phyloP scores from a whole-genome alignment of 23 red algal genomes.

The Gracilaria gracilis region DNA sequence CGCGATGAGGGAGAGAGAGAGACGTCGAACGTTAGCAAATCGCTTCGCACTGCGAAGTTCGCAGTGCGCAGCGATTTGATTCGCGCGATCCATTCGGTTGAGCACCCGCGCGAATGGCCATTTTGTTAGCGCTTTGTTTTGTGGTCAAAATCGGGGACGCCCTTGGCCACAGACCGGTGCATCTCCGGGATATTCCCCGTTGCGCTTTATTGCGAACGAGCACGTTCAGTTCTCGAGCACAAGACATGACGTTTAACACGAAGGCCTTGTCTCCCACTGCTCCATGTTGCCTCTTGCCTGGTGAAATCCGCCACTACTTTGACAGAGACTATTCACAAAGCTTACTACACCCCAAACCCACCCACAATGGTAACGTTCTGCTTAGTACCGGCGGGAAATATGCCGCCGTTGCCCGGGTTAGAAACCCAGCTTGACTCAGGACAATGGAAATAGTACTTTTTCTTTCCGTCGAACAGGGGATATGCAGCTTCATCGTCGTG shows the following conservation, averaged over 20 bases:
- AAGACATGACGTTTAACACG: constrained; percentile 1
- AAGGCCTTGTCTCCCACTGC: neutral
- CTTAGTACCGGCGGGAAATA: too few relatives aligned
- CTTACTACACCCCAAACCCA: neutral
- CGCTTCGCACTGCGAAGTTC: too few relatives aligned
- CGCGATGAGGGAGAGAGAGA: too few relatives aligned
- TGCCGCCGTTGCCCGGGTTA: neutral
- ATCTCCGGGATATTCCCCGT: neutral
- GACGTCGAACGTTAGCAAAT: too few relatives aligned
- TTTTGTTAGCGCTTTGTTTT: constrained; percentile 16
- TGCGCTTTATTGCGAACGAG: too few relatives aligned
- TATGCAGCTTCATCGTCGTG: neutral
- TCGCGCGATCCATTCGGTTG: constrained; percentile 6
- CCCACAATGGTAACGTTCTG: too few relatives aligned
- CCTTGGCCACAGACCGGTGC: neutral
- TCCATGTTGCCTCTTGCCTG: neutral
- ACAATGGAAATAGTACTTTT: neutral
- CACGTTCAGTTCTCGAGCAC: neutral
- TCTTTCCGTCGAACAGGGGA: neutral
- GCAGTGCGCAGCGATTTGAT: neutral
- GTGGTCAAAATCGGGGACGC: constrained; percentile 2
- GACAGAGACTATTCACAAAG: neutral
- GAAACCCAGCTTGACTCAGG: neutral
- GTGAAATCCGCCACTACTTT: neutral
- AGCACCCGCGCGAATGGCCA: neutral